phyloP scores from a whole-genome alignment of 768 basidiomycete species.

The Suillus fuscotomentosus region DNA sequence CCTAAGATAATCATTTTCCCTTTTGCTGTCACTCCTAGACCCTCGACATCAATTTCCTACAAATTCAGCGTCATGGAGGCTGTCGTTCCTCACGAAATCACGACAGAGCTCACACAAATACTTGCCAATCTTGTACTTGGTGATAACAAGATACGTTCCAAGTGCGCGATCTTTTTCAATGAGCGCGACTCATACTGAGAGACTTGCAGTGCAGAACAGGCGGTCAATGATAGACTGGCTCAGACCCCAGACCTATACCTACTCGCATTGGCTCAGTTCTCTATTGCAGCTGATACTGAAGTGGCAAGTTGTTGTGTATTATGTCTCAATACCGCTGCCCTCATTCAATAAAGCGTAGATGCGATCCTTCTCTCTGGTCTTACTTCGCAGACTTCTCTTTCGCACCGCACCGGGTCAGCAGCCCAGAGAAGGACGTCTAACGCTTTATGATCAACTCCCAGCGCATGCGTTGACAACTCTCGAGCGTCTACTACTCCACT shows the following conservation, averaged over 20 bases:
- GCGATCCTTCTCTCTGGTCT: conserved; percentile 82
- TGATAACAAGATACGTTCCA: conserved; percentile 78
- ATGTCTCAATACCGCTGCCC: conserved; percentile 4
- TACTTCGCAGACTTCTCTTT: conserved; percentile 77
- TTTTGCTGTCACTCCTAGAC: not conserved
- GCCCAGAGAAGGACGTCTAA: conserved; percentile 39
- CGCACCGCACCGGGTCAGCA: conserved; percentile 45
- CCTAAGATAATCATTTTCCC: not conserved
- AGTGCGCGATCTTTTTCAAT: conserved; percentile 35
- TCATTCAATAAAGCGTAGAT: conserved; percentile 46
- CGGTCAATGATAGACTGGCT: conserved; percentile 76
- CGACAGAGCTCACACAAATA: conserved; percentile 76
- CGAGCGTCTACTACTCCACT: conserved; percentile 70
- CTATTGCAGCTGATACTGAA: conserved; percentile 73
- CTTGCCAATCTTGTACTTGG: conserved; percentile 82
- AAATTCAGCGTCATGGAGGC: conserved; percentile 23
- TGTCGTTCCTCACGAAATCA: conserved; percentile 59
- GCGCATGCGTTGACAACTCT: conserved; percentile 62
- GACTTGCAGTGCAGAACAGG: conserved; percentile 64
- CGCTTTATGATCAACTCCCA: conserved; percentile 77
- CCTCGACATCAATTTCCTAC: not conserved
- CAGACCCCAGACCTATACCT: conserved; percentile 79
- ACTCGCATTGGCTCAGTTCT: conserved; percentile 76
- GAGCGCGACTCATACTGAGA: conserved; percentile 9
- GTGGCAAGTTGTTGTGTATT: conserved; percentile 50